Evolutionary conservation across 129 eudicot genomes (phyloP).

Genomic region (Logfia minima): DNA sequence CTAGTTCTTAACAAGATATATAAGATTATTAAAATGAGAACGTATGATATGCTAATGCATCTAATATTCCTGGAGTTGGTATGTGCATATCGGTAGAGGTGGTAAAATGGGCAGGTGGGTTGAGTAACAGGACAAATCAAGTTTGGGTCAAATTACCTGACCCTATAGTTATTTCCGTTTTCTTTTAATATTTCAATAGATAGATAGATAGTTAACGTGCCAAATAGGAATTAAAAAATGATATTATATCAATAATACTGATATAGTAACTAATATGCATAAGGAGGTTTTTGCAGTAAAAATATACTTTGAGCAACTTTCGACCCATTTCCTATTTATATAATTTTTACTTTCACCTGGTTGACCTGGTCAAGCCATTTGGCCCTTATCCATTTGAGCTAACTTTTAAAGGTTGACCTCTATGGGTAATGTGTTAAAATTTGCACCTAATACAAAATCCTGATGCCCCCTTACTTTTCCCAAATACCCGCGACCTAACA

Average conservation of each 20-base stretch:
- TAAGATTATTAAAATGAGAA: too few relatives aligned
- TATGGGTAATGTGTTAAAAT: constrained; percentile 2
- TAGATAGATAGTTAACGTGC: too few relatives aligned
- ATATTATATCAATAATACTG: not conserved
- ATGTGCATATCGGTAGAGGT: not conserved
- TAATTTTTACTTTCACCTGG: not conserved
- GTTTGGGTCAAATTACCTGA: not conserved
- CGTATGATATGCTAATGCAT: not conserved
- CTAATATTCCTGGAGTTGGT: not conserved
- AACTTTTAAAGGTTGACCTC: not conserved
- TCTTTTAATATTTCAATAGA: too few relatives aligned
- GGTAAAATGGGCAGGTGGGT: not conserved
- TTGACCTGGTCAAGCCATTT: not conserved
- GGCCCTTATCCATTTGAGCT: not conserved
- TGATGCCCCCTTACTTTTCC: not conserved
- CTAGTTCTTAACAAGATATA: not conserved
- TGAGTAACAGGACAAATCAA: not conserved
- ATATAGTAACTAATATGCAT: not conserved
- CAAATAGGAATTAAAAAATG: not conserved
- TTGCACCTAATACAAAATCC: not conserved
- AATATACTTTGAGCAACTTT: not conserved
- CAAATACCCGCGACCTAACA: not conserved
- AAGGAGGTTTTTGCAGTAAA: not conserved
- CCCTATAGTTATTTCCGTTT: not conserved
- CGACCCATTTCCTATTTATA: not conserved